Base-by-base conservation (phyloP, 257 asterid genomes). In the Echites panduratus region DNA sequence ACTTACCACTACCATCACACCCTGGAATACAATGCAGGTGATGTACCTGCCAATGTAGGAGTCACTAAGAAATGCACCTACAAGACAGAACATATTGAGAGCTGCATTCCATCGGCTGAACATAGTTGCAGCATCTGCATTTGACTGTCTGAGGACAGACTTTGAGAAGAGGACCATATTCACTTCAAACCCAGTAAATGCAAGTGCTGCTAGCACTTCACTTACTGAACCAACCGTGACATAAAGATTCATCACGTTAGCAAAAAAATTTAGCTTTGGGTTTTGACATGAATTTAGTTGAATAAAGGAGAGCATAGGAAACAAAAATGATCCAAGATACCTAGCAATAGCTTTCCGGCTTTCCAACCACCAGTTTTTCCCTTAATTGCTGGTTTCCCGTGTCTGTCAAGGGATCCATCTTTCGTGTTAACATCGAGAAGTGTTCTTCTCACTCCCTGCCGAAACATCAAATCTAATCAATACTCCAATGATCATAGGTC, bases 81-180 rank as follows among this genome's bases (percentile, higher is more conserved):
- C 66, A 24, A 91, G 76, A 67, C 94, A 79, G 85, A 89, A 89
- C 61, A 89, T 83, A 77, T 89, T 83, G 53, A 91, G 97, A 49
- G 96, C 86, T 66, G 95, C 97, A 87, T 87, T 89, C 96, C 96
- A 91, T 56, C 85, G 83, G 74, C 90, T 91, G 78, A 89, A 89
- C 59, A 84, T 83, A n/a, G n/a, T n/a, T n/a, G n/a, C n/a, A n/a
- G n/a, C n/a, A n/a, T n/a, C n/a, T n/a, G n/a, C n/a, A n/a, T 47
- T 77, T 41, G 96, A 79, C 76, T 91, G 87, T 78, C 96, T 78
- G 20, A 91, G 76, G 1, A 89, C 92, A 1, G 90, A 75, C 81
- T 91, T 89, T 38, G 92, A 76, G 81, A 91, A 91, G 49, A 89
- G 85, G 73, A 89, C 96, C 96, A 91, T 91, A 68, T 91, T 91